Evolutionary conservation across 257 asterid genomes (phyloP), one percentile per base, ranked within the genome.

Genomic region (Ehretia macrophylla): DNA sequence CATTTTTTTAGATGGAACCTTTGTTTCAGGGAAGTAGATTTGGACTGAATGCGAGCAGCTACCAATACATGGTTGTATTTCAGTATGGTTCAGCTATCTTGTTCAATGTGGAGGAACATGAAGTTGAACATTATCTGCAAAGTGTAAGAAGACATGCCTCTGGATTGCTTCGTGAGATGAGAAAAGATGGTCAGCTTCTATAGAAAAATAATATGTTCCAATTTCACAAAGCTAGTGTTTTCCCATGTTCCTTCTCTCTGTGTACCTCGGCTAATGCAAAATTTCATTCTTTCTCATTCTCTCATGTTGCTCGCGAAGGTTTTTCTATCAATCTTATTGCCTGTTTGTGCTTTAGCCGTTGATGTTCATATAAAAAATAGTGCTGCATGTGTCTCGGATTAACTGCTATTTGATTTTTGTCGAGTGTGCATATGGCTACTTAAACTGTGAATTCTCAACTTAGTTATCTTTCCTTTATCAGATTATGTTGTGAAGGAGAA

Each of bases 401-500:
- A 27, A 27, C 6, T 27, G 35, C 35, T 6, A 27, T 18, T 21
- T 49, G 17, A 21, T 49, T 49, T 46, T 49, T 5, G 12, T 49
- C 12, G 4, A 5, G 17, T 49, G 54, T 49, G 22, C 22, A 49
- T n/a, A 21, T 21, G 3, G 35, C 35, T 27, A 1, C 35, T 27
- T 27, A 27, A 27, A 17, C 6, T 49, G 27, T 49, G 54, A 17
- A n/a, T 17, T 21, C 16, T 3, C 16, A 47, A 6, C 1, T 49
- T 16, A 16, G 14, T 11, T 53, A 12, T 52, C 19, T 47, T 58
- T 16, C 14, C 47, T 64, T 40, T 63, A 61, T 63, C 88, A 89
- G 99, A 93, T 76, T 93, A 93, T 77, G 86, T 95, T 49, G 83
- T 89, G 63, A 85, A 84, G 76, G 97, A 93, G 95, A 85, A 78